Evolutionary conservation across 2,329 filamentous ascomycete species (phyloP), one percentile per base, ranked within the genome.

Genomic region (Microdochium bolleyi): DNA sequence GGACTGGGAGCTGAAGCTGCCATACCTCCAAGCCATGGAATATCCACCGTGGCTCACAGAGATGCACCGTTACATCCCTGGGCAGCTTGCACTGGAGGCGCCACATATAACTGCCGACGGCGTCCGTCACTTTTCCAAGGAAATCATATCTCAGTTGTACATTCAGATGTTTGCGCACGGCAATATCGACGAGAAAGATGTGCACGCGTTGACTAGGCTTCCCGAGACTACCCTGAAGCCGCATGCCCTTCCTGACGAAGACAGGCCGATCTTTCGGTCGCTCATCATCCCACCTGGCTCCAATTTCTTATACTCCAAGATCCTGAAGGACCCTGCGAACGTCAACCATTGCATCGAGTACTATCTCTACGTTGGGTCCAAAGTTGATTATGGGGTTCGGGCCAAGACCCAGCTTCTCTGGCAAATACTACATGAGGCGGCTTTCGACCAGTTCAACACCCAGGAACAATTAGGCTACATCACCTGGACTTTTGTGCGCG

Each of bases 391-490:
- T n/a, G 65, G 70, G 5, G 69, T 88, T 13, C 83, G 90, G 19
- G 88, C 92, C 14, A 91, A 88, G 68, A 79, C 89, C 0, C 76
- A 95, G 44, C 77, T 99, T 5, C 79, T 96, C 46, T 87, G 89
- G 24, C 94, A 97, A 69, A 88, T 99, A 72, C 85, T 90, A 0
- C 88, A 95, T 53, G 94, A 99, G 71, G 92, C 92, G 3, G 88
- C 88, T 9, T 99, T 97, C 65, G 90, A 99, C 69, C 91, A 95
- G 67, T 78, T 99, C 8, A 84, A 94, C 50, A 97, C 94, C 46
- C 96, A 97, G 70, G 92, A 99, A 68, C 92, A 99, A 70, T 85
- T 99, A 7, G 94, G 94, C 13, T 99, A 99, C 61, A 89, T 99
- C 51, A 92, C 99, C 1, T 96, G 92, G 70, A 92, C 88, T 50